Evolutionary conservation across 2,329 filamentous ascomycete species (phyloP).

Genomic region (Beauveria australis): DNA sequence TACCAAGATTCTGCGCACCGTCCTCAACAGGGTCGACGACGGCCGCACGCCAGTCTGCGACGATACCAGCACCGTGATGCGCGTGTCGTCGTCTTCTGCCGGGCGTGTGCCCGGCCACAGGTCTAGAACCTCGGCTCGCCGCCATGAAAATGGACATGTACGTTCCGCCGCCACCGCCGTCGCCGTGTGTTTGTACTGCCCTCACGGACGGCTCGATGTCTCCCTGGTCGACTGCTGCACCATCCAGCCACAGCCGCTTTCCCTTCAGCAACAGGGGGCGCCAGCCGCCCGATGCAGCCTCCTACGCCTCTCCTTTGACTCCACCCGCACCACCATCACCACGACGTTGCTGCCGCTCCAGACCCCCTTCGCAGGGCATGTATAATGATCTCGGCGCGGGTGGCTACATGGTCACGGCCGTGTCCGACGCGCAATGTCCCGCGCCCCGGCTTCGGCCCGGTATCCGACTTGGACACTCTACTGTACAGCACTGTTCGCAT

Average conservation of each 20-base stretch:
- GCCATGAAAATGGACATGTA: constrained; percentile 1
- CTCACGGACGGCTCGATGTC: neutral
- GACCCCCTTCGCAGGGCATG: constrained; percentile 14
- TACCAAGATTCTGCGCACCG: constrained; percentile 33
- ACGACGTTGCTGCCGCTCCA: constrained; percentile 2
- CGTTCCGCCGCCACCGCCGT: neutral
- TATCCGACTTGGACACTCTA: constrained; percentile 29
- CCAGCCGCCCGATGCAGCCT: neutral
- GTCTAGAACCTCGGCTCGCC: constrained; percentile 1
- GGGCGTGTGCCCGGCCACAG: neutral
- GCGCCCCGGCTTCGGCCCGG: constrained; percentile 23
- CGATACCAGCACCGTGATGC: neutral
- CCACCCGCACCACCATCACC: neutral
- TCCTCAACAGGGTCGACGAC: constrained; percentile 29
- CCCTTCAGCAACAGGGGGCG: neutral
- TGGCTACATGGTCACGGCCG: constrained; percentile 15
- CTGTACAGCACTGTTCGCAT: constrained; percentile 18
- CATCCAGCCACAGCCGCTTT: neutral
- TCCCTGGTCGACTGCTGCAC: neutral
- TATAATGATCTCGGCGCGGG: neutral
- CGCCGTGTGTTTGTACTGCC: neutral
- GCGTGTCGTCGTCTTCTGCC: neutral
- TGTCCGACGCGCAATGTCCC: constrained; percentile 9
- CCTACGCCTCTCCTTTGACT: neutral
- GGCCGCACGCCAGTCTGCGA: neutral